Conservation (phyloP, 2,329 filamentous ascomycete genomes). For the Trichoderma harzianum region DNA sequence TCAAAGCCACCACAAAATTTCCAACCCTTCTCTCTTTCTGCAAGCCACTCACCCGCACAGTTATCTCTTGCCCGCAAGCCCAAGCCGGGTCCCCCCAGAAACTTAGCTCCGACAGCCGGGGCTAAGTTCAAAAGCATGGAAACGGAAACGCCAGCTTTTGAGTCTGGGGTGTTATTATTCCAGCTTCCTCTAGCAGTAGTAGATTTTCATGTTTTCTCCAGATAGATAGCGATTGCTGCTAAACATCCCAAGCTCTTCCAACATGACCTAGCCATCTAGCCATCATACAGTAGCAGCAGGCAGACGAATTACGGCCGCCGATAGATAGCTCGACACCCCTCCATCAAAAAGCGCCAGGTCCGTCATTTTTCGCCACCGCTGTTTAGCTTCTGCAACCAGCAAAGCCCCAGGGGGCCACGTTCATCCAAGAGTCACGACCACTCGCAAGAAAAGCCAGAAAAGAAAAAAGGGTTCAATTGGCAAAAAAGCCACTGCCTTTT, state of each 20-base stretch:
- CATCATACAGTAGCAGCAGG: not conserved
- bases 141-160: not conserved
- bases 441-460: not conserved
- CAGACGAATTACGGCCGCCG: not conserved
- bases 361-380: not conserved
- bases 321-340: not conserved
- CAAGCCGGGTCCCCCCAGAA: not conserved
- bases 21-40: not conserved
- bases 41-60: constrained; percentile 14
- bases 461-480: not conserved
- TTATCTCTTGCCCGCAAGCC: not conserved
- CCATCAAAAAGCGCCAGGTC: not conserved
- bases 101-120: not conserved
- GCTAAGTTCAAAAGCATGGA: not conserved
- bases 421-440: not conserved
- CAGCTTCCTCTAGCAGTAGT: not conserved
- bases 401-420: not conserved
- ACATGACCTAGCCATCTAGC: not conserved
- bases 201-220: not conserved
- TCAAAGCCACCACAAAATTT: not conserved
- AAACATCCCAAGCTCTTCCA: not conserved
- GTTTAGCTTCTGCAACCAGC: not conserved
- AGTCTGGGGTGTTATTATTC: not conserved
- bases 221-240: not conserved
- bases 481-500: not conserved